These are phyloP conservation scores for Penicillium alfredii DNA, from an alignment of 495 filamentous ascomycete genomes.

Conservation along the genomic window DNA sequence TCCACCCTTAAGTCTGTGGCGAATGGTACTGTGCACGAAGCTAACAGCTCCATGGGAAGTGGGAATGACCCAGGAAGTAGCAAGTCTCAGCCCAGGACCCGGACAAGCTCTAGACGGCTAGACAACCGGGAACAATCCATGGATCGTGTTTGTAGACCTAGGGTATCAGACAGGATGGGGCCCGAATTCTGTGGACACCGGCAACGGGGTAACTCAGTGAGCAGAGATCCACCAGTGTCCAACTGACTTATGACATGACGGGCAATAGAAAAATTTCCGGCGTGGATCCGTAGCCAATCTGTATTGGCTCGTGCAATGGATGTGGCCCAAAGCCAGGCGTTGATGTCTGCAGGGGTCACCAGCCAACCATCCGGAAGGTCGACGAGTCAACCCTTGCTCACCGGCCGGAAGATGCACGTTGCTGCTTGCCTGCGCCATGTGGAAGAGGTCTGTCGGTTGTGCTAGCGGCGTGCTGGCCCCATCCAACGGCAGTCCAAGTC, in stretches of 20 bases:
- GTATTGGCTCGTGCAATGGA: too few relatives aligned
- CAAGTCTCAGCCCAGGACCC: conserved; percentile 9
- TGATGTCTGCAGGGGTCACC: conserved; percentile 12
- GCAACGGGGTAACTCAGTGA: too few relatives aligned
- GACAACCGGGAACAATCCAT: background rate
- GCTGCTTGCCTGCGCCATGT: conserved; percentile 11
- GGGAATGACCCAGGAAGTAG: conserved; percentile 7
- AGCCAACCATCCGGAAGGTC: conserved; percentile 3
- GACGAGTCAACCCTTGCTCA: conserved; percentile 9
- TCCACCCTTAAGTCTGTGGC: conserved; percentile 17
- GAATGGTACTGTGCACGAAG: conserved; percentile 18
- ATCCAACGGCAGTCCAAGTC: conserved; percentile 11
- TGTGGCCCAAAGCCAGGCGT: conserved; percentile 4
- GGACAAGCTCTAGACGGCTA: conserved; percentile 8
- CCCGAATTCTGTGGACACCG: too few relatives aligned
- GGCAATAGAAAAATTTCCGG: conserved; percentile 22
- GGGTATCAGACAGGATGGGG: too few relatives aligned
- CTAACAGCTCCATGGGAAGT: conserved; percentile 6
- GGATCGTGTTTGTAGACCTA: too few relatives aligned
- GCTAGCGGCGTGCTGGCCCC: conserved; percentile 14
- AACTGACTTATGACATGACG: too few relatives aligned
- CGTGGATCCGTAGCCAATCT: too few relatives aligned
- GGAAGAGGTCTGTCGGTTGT: conserved; percentile 2
- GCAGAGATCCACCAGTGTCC: too few relatives aligned
- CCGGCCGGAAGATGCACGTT: conserved; percentile 9